Evolutionary conservation across 441 rosid species (phyloP).

Genomic region (Adansonia rubrostipa): DNA sequence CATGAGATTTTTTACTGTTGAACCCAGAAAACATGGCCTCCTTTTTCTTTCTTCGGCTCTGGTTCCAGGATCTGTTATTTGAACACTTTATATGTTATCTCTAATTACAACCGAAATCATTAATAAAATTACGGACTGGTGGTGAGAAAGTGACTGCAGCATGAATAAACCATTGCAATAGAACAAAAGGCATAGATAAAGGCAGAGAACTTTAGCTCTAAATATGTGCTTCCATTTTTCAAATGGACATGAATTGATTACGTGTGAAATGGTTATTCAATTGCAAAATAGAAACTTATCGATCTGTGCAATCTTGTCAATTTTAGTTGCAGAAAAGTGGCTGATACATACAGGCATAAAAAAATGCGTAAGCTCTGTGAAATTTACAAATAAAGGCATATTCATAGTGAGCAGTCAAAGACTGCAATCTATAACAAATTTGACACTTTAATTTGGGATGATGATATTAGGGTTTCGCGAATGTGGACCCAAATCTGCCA

Average conservation of each 20-base stretch:
- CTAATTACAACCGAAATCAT: not conserved
- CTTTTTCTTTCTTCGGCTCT: too few relatives aligned
- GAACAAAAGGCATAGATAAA: not conserved
- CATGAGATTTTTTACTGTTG: too few relatives aligned
- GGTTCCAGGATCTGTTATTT: not conserved
- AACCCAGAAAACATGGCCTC: too few relatives aligned
- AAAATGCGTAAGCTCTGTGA: not conserved
- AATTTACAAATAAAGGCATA: not conserved
- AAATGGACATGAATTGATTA: not conserved
- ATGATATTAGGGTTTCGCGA: slow-evolving; percentile 60
- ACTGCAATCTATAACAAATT: slow-evolving; percentile 17
- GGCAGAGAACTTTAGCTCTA: not conserved
- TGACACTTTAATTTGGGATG: slow-evolving; percentile 39
- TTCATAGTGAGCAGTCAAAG: not conserved
- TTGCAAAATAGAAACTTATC: not conserved
- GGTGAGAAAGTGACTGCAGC: slow-evolving; percentile 3
- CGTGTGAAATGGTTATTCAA: slow-evolving; percentile 7
- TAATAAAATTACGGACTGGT: not conserved
- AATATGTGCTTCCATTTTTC: slow-evolving; percentile 9
- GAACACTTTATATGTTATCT: not conserved
- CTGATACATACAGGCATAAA: not conserved
- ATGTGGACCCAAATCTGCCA: slow-evolving; percentile 34
- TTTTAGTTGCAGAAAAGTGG: not conserved
- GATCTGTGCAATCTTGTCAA: not conserved
- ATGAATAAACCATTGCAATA: not conserved